Percentiles rank a stretch among this genome's conserved stretches.
These are phyloP conservation scores for Rostrohypoxylon terebratum DNA, from an alignment of 495 filamentous ascomycete species.

Conservation along the genomic window DNA sequence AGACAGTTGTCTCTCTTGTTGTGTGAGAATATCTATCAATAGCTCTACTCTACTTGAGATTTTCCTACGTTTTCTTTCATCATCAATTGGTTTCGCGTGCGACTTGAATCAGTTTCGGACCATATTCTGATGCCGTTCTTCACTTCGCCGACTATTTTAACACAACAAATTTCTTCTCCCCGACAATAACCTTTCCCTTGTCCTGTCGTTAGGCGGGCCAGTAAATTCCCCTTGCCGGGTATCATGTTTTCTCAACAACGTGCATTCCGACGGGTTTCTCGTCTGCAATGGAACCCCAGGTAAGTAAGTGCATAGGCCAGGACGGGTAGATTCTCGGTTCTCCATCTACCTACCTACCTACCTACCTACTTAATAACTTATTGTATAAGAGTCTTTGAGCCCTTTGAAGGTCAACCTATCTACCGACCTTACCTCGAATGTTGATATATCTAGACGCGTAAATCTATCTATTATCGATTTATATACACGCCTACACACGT, in stretches of 20 bases:
- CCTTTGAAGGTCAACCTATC: constrained; percentile 12
- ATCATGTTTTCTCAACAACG: constrained; percentile 42
- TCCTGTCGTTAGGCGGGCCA: constrained; percentile 34
- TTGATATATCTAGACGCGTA: constrained; percentile 1
- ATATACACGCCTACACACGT: constrained; percentile 8
- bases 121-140: constrained; percentile 43
- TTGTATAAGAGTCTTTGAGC: constrained; percentile 17
- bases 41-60: constrained; percentile 19
- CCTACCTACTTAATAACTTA: constrained; percentile 6
- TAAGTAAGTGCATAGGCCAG: constrained; percentile 19
- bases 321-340: constrained; percentile 20
- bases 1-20: background rate
- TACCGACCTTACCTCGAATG: constrained; percentile 14
- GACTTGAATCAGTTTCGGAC: constrained; percentile 35
- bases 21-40: constrained; percentile 31
- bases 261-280: constrained; percentile 33
- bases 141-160: constrained; percentile 26
- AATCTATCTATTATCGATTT: background rate
- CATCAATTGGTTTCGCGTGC: constrained; percentile 32
- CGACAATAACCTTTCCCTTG: constrained; percentile 44
- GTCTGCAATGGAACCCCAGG: constrained; percentile 42
- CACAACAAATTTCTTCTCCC: constrained; percentile 19
- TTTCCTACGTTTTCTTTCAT: constrained; percentile 27
- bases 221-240: constrained; percentile 35
- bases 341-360: no score